Evolutionary conservation across 106 monocot genomes (phyloP), one percentile per base, ranked within the genome.

Genomic region (Platanthera zijinensis): DNA sequence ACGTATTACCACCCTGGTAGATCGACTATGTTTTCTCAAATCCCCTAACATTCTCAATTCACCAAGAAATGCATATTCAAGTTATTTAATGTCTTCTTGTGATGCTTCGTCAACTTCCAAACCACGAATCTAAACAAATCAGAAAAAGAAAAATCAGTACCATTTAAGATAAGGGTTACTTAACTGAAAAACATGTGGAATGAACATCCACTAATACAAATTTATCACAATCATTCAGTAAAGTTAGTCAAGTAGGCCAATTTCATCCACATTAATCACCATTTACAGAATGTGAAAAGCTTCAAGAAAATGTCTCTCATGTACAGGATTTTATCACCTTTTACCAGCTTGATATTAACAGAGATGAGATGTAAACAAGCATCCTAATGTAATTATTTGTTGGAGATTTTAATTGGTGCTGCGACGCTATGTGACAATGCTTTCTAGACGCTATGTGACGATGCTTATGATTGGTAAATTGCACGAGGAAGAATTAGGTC

Each of bases 11-110:
- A n/a, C n/a, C n/a, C n/a, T n/a, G n/a, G n/a, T n/a, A n/a, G n/a
- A n/a, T n/a, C n/a, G n/a, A 6, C 83, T 88, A 72, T 99, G 93
- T 10, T 87, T 85, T 82, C 85, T 94, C 76, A 99, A 75, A 79
- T 90, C 91, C 81, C 86, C 84, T 15, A 99, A 82, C 78, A 99
- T 88, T 77, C 99, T 86, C 30, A 99, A 85, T 89, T 99, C 92
- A 28, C 86, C 99, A 47, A 99, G 59, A 81, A 90, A 92, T 14
- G 62, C 78, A 63, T 85, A 94, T 54, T 94, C 94, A 80, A 99
- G 92, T 18, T 81, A 78, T 85, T 83, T 87, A 69, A 83, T 74
- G 50, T 86, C 88, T 50, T 94, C 94, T 59, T 78, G 77, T 45
- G 89, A 87, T 63, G 82, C 85, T 72, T 62, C 52, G 50, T 68